A percentile compares a stretch with the other conserved stretches of the same genome.
phyloP scores from a whole-genome alignment of 139 green algal species.

The Monoraphidium neglectum region DNA sequence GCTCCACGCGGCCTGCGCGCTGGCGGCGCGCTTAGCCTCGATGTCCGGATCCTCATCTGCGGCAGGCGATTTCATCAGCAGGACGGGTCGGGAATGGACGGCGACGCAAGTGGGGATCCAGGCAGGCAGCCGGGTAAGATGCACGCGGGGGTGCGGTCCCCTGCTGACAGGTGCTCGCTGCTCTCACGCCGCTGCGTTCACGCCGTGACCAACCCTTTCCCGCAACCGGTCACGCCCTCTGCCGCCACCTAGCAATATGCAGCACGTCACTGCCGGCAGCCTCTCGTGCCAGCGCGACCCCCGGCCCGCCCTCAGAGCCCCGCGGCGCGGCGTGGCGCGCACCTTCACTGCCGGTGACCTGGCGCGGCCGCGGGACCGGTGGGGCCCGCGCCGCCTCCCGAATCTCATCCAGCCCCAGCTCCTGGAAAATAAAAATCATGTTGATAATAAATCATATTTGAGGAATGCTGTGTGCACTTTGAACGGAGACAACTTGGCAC shows the following conservation, averaged over 20 bases:
- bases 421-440: conserved; percentile 41
- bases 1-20: conserved; percentile 80
- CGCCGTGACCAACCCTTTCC: background rate
- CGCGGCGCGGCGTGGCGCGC: background rate
- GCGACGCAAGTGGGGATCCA: no score
- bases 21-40: conserved; percentile 74
- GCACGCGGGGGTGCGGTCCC: background rate
- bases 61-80: conserved; percentile 32
- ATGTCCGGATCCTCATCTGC: conserved; percentile 77
- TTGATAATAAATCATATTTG: background rate
- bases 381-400: conserved; percentile 46
- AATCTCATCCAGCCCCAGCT: conserved; percentile 96
- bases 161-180: background rate
- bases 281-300: no score
- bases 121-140: no score
- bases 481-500: background rate
- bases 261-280: no score
- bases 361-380: conserved; percentile 7
- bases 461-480: background rate
- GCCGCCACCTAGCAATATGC: no score
- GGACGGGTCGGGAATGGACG: no score
- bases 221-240: no score
- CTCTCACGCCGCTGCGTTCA: background rate
- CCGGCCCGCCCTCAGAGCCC: no score
- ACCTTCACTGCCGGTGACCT: background rate